Base-by-base conservation (phyloP, 2,329 filamentous ascomycete genomes). In the Venturia aucupariae region DNA sequence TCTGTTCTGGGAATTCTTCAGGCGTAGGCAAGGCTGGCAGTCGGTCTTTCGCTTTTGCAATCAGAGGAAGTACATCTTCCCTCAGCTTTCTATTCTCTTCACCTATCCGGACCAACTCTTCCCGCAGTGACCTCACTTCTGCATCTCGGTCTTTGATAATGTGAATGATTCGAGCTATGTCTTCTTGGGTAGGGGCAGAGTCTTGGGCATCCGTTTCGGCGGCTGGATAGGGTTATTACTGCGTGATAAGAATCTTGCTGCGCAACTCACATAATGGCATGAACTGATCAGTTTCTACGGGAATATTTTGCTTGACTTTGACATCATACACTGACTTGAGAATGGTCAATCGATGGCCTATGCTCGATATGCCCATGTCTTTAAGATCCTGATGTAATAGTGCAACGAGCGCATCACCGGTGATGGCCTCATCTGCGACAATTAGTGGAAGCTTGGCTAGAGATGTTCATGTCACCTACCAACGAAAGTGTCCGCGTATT, bases 291-390 rank as follows among this genome's bases (percentile, higher is more conserved):
- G 88, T 87, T 73, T 97, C 93, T 70, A 97, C 84, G 19, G 90
- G 89, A 66, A 97, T 85, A 71, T 96, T 92, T 72, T 97, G 92
- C 68, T 91, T 91, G 75, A 93, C 88, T 79, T 99, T 99, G 72
- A 94, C 88, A 72, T 97, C 92, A 78, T 97, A 97, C 64, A 97
- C 92, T 71, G 87, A 92, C 79, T 97, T 97, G 65, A 99, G 82
- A 65, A 99, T 95, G 27, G 92, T 96, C 71, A 99, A 81, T 66
- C 94, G 88, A 78, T 99, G 94, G 48, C 94, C 94, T 60, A 97
- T 91, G 77, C 93, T 97, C 67, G 82, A 81, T 68, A 99, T 90
- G 60, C 92, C 92, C 87, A 97, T 93, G 73, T 95, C 91, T 77
- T 95, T 96, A 70, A 99, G 80, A 74, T 97, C 93, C 65, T 96